Evolutionary conservation across 176 grass and related monocot genomes (phyloP), one percentile per base, ranked within the genome.

Genomic region (Avena eriantha): DNA sequence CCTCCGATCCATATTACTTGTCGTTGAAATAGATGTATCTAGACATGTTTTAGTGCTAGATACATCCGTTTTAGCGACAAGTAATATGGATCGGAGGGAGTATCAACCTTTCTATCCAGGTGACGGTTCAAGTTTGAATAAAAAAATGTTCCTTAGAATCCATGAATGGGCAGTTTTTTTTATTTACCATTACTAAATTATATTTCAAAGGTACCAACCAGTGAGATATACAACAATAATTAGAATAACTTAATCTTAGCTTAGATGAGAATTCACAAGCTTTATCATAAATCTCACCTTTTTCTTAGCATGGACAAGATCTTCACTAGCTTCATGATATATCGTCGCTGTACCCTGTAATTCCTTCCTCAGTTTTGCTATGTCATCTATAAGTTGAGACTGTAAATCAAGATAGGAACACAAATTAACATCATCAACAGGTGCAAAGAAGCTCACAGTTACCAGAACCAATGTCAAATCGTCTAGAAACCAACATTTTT

Each of bases 261-360:
- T 64, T 33, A 58, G 70, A 29, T 64, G 26, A 76, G 55, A 76
- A 58, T 8, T 61, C 41, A 31, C 17, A 61, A 31, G 53, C 12
- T 63, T 76, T 82, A 33, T 45, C 71, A 77, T 22, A 58, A 23
- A 82, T 65, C 19, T 69, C 51, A 90, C 86, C 80, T 89, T 82
- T 86, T 94, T 82, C 83, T 90, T 96, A 77, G 92, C 77, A 11
- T 93, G 76, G 11, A 88, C 41, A 18, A 88, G 87, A 85, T 96
- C 89, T 76, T 94, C 88, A 87, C 92, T 91, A 85, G 87, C 90
- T 84, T 73, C 79, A 22, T 87, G 83, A 83, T 93, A 87, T 83
- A 94, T 80, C 36, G 82, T 86, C 59, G 87, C 78, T 75, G 87
- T 88, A 41, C 84, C 80, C 76, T 96, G 89, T 46, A 94, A 53